These are phyloP conservation scores for Acorus gramineus DNA, from an alignment of 106 monocot genomes.

Conservation along the genomic window DNA sequence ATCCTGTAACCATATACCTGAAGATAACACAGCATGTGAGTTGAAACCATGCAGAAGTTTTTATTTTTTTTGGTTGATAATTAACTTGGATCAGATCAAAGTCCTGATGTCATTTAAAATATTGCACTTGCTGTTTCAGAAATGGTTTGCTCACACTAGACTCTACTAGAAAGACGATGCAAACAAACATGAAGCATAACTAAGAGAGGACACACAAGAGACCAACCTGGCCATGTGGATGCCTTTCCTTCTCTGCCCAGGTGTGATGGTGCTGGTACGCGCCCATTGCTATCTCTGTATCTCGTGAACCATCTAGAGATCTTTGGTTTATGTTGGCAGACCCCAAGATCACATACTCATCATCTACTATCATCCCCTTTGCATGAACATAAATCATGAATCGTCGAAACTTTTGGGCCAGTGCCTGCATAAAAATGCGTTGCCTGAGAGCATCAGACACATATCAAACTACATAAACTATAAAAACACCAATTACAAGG, in stretches of 20 bases:
- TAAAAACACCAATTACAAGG: background rate
- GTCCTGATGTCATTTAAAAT: too few species aligned
- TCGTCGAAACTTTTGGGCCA: conserved; percentile 37
- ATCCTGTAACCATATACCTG: conserved; percentile 45
- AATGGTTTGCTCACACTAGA: too few species aligned
- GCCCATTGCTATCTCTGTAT: conserved; percentile 86
- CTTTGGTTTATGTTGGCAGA: conserved; percentile 91
- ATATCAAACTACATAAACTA: background rate
- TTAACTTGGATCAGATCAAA: too few species aligned
- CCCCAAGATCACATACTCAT: conserved; percentile 76
- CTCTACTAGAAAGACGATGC: too few species aligned
- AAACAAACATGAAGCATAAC: background rate
- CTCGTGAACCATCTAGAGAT: conserved; percentile 64
- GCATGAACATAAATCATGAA: conserved; percentile 95
- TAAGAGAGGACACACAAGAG: background rate
- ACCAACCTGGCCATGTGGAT: conserved; percentile 73
- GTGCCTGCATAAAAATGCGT: conserved; percentile 14
- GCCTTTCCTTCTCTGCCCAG: conserved; percentile 32
- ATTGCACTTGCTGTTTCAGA: too few species aligned
- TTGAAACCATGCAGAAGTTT: too few species aligned
- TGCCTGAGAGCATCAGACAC: background rate
- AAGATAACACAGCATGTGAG: background rate
- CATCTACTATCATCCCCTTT: conserved; percentile 87
- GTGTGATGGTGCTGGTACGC: conserved; percentile 65
- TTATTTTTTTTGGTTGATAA: too few species aligned